Percentiles rank a stretch among this genome's conserved stretches.
phyloP scores from a whole-genome alignment of 169 alveolate species.

The Plasmodium sp. region DNA sequence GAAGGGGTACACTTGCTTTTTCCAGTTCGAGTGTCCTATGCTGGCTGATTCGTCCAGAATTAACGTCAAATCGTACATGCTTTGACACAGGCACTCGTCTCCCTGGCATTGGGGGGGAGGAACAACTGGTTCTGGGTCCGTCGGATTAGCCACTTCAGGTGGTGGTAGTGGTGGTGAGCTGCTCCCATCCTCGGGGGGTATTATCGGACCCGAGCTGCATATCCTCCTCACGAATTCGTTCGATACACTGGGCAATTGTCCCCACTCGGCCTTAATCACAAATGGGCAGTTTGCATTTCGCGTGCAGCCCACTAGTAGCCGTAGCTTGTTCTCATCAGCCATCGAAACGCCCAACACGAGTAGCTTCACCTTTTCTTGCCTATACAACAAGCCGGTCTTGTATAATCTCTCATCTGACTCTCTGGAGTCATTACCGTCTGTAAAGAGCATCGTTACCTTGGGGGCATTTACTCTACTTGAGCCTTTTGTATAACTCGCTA shows the following conservation, averaged over 20 bases:
- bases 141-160: not conserved
- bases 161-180: not conserved
- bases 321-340: constrained; percentile 45
- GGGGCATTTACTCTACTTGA: constrained; percentile 64
- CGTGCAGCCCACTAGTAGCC: constrained; percentile 30
- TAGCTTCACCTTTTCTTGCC: constrained; percentile 57
- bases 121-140: constrained; percentile 11
- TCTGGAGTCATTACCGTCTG: constrained; percentile 56
- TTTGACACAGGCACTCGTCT: constrained; percentile 54
- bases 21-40: constrained; percentile 35
- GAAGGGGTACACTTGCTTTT: constrained; percentile 38
- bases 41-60: constrained; percentile 68
- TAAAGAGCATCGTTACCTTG: constrained; percentile 51
- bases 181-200: constrained; percentile 2
- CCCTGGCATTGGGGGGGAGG: constrained; percentile 17
- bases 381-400: constrained; percentile 24
- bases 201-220: constrained; percentile 31
- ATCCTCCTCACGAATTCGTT: constrained; percentile 18
- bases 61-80: constrained; percentile 48
- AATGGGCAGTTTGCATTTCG: constrained; percentile 13
- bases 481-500: not conserved
- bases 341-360: constrained; percentile 51
- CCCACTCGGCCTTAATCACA: constrained; percentile 61
- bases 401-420: constrained; percentile 20
- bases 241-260: constrained; percentile 1